These are phyloP conservation scores for Salvia miltiorrhiza DNA, from an alignment of 257 asterid genomes.

Conservation along the genomic window DNA sequence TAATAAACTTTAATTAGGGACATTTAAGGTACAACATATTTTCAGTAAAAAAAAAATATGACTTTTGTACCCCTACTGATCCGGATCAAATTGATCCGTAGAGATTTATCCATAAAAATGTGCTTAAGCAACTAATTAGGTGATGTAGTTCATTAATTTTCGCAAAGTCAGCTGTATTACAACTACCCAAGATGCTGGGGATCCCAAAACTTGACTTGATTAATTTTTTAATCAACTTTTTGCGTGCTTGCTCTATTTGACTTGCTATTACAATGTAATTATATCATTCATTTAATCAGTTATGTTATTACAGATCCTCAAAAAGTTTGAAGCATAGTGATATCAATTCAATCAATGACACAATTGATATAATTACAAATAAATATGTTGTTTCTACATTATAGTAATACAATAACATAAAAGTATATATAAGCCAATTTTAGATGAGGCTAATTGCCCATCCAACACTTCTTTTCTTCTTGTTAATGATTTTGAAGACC, in stretches of 20 bases:
- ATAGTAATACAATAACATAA: too few relatives aligned
- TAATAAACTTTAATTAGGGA: too few relatives aligned
- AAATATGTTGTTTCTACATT: too few relatives aligned
- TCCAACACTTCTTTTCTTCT: too few relatives aligned
- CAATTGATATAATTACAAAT: neutral
- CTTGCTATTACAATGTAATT: neutral
- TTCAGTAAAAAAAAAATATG: too few relatives aligned
- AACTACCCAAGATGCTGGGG: conserved; percentile 20
- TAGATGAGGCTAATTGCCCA: too few relatives aligned
- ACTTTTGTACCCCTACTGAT: too few relatives aligned
- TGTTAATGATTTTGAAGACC: neutral
- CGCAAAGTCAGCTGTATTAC: neutral
- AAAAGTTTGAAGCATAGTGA: neutral
- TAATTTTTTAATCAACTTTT: neutral
- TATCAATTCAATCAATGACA: neutral
- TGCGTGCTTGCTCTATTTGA: neutral
- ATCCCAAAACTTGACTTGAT: conserved; percentile 9
- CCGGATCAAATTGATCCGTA: too few relatives aligned
- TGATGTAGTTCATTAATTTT: neutral
- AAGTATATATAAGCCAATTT: too few relatives aligned
- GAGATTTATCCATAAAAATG: too few relatives aligned
- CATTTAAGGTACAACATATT: too few relatives aligned
- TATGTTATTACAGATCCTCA: neutral
- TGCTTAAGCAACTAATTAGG: conserved; percentile 10
- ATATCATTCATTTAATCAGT: neutral